phyloP scores from a whole-genome alignment of 2,329 filamentous ascomycete species.

The Fusarium sp. region DNA sequence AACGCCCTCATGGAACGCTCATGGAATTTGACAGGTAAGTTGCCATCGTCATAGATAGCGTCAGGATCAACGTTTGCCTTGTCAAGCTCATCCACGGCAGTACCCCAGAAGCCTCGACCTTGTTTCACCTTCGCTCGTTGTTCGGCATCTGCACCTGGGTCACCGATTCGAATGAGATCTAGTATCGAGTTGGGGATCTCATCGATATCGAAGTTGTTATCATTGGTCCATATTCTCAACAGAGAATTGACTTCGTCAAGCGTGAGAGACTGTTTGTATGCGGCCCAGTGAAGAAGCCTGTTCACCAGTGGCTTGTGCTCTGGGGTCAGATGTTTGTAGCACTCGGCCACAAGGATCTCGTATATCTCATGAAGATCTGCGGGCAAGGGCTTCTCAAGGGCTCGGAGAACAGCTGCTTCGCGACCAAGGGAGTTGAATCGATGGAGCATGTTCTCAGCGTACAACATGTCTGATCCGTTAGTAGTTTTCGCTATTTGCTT shows the following conservation, averaged over 20 bases:
- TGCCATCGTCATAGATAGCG: constrained; percentile 42
- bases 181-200: constrained; percentile 43
- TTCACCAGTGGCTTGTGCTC: constrained; percentile 34
- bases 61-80: constrained; percentile 28
- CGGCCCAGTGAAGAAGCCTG: constrained; percentile 45
- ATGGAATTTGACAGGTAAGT: constrained; percentile 45
- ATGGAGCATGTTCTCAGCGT: constrained; percentile 51
- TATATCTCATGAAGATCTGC: constrained; percentile 44
- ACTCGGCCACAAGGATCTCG: constrained; percentile 41
- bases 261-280: constrained; percentile 37
- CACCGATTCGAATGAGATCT: constrained; percentile 44
- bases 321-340: constrained; percentile 37
- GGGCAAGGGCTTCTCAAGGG: constrained; percentile 43
- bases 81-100: constrained; percentile 35
- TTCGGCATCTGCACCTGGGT: constrained; percentile 42
- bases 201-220: constrained; percentile 42
- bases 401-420: constrained; percentile 49
- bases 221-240: constrained; percentile 26
- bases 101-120: background rate
- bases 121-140: constrained; percentile 2
- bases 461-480: constrained; percentile 47
- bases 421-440: constrained; percentile 48
- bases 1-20: constrained; percentile 48
- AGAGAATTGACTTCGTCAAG: constrained; percentile 42
- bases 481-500: background rate